These are phyloP conservation scores for Pterulicium gracile DNA, from an alignment of 1,284 basidiomycete species.

Conservation along the genomic window DNA sequence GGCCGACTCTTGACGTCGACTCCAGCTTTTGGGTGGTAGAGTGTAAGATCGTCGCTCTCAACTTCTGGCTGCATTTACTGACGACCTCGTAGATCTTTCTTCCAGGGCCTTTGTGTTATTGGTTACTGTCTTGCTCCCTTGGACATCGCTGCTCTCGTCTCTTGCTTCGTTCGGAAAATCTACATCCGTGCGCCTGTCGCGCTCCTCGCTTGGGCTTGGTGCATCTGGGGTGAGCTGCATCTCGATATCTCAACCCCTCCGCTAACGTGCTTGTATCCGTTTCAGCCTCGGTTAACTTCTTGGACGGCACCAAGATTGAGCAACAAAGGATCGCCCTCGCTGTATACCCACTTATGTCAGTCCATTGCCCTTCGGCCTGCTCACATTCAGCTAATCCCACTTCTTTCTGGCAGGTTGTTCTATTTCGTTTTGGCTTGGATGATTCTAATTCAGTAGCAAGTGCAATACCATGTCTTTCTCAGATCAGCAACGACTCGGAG, in stretches of 20 bases:
- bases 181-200: slow-evolving; percentile 82
- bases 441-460: slow-evolving; percentile 75
- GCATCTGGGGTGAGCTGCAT: slow-evolving; percentile 80
- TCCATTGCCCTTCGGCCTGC: slow-evolving; percentile 10
- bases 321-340: slow-evolving; percentile 81
- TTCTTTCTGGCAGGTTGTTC: slow-evolving; percentile 44
- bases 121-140: slow-evolving; percentile 90
- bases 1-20: not conserved
- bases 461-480: too few relatives aligned
- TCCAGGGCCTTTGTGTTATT: slow-evolving; percentile 87
- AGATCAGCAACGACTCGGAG: too few relatives aligned
- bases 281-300: slow-evolving; percentile 84
- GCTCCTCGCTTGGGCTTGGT: slow-evolving; percentile 84
- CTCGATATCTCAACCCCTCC: not conserved
- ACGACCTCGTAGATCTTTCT: slow-evolving; percentile 69
- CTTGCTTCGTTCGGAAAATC: slow-evolving; percentile 77
- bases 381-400: slow-evolving; percentile 3
- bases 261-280: slow-evolving; percentile 7
- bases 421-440: slow-evolving; percentile 89
- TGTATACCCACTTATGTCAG: slow-evolving; percentile 84
- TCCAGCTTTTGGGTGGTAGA: slow-evolving; percentile 81
- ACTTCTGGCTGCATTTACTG: slow-evolving; percentile 5
- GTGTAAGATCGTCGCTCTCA: slow-evolving; percentile 47
- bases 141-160: slow-evolving; percentile 78
- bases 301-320: slow-evolving; percentile 88